A percentile compares a stretch with the other conserved stretches of the same genome.
These are phyloP conservation scores for Tulasnella sp. DNA, from an alignment of 768 basidiomycete genomes.

Conservation along the genomic window DNA sequence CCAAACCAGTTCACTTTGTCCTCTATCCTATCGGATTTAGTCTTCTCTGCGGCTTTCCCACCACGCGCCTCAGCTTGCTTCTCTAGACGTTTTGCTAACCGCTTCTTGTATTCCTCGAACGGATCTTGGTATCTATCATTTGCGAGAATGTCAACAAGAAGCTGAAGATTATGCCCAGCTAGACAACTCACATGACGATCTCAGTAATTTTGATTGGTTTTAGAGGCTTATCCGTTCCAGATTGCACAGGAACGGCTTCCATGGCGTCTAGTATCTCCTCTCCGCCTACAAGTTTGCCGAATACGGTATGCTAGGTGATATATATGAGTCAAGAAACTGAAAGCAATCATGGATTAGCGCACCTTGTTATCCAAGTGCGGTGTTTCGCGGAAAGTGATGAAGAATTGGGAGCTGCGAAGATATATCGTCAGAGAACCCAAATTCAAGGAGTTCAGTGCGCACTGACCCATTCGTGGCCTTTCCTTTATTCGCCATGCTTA, in stretches of 20 bases:
- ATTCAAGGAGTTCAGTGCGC: constrained; percentile 23
- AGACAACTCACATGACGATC: constrained; percentile 57
- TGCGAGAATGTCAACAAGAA: neutral
- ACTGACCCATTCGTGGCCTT: constrained; percentile 66
- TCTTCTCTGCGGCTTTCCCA: constrained; percentile 27
- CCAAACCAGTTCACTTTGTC: constrained; percentile 81
- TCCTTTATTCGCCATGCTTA: constrained; percentile 96
- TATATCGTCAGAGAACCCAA: neutral
- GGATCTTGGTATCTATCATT: constrained; percentile 77
- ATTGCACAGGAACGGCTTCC: constrained; percentile 67
- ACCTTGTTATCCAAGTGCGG: constrained; percentile 74
- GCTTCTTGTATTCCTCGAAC: constrained; percentile 81
- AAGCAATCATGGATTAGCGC: neutral
- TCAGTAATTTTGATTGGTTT: constrained; percentile 79
- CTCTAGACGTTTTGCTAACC: constrained; percentile 66
- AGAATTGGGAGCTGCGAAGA: constrained; percentile 70
- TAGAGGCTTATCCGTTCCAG: constrained; percentile 74
- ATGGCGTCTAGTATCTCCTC: constrained; percentile 78
- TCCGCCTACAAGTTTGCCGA: constrained; percentile 93
- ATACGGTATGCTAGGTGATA: constrained; percentile 58
- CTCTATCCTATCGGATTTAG: constrained; percentile 51
- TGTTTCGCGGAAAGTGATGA: constrained; percentile 72
- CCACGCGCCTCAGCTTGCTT: constrained; percentile 28
- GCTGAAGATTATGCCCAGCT: neutral
- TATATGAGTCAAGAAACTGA: neutral